phyloP scores from a whole-genome alignment of 768 basidiomycete genomes.

The Xerocomus brunneocitrinus region DNA sequence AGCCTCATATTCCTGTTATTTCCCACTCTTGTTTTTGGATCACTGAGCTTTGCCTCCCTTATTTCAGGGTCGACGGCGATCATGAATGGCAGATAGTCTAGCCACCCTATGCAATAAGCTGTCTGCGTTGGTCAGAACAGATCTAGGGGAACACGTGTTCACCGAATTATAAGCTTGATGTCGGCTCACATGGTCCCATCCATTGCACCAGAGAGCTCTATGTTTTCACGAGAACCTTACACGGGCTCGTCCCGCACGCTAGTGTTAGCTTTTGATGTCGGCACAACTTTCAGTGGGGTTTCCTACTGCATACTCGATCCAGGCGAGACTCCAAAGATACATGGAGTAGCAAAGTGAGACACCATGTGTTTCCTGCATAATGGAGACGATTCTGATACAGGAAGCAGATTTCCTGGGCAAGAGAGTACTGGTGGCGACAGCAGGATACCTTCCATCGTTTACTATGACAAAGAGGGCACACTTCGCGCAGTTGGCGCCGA shows the following conservation, averaged over 20 bases:
- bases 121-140: background rate
- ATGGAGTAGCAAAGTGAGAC: conserved; percentile 24
- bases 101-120: no score
- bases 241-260: conserved; percentile 37
- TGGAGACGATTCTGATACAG: background rate
- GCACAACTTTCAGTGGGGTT: conserved; percentile 39
- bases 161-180: background rate
- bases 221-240: conserved; percentile 24
- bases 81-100: no score
- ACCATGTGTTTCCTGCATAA: background rate
- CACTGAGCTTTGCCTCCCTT: no score
- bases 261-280: conserved; percentile 26
- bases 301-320: conserved; percentile 36
- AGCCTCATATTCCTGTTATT: no score
- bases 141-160: background rate
- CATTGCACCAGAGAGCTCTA: background rate
- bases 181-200: background rate
- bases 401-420: conserved; percentile 42
- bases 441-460: conserved; percentile 47
- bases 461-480: conserved; percentile 40
- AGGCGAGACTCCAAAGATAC: conserved; percentile 30
- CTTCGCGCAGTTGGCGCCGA: conserved; percentile 44
- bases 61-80: no score
- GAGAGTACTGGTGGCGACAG: conserved; percentile 43
- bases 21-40: no score